Percentiles rank a stretch among this genome's conserved stretches.
Conservation (phyloP, 192 early-diverging fungal species). For the Obelidium mucronatum region DNA sequence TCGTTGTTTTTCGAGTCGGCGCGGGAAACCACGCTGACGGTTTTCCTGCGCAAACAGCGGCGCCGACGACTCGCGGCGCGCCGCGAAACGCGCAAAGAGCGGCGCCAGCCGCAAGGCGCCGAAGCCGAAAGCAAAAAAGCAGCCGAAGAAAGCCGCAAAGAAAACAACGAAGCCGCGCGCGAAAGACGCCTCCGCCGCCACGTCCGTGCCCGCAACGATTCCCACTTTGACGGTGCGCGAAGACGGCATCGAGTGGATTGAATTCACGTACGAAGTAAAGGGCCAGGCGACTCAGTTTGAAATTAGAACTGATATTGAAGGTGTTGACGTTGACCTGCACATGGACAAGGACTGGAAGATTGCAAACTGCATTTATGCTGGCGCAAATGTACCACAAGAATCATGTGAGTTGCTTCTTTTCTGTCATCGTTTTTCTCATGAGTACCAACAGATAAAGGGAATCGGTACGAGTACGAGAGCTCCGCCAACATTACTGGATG, state of each 20-base stretch:
- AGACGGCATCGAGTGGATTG: constrained; percentile 73
- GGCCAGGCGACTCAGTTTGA: constrained; percentile 65
- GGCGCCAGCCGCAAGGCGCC: background rate
- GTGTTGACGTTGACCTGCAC: constrained; percentile 44
- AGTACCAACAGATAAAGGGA: constrained; percentile 68
- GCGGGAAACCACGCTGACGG: too few species aligned
- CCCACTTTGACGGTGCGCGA: constrained; percentile 19
- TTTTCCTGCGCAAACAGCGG: background rate
- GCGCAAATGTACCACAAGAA: constrained; percentile 69
- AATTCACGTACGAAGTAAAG: constrained; percentile 74
- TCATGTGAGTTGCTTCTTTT: background rate
- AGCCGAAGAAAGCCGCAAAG: background rate
- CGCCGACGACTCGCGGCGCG: background rate
- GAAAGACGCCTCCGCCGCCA: background rate
- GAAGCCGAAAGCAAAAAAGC: background rate
- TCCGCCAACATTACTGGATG: constrained; percentile 88
- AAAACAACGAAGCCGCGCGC: background rate
- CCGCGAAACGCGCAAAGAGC: background rate
- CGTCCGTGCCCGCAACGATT: constrained; percentile 35
- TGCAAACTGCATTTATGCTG: constrained; percentile 85
- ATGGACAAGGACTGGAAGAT: constrained; percentile 68
- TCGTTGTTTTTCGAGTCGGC: background rate
- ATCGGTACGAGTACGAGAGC: constrained; percentile 85
- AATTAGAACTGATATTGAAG: constrained; percentile 79
- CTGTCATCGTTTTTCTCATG: background rate